Percentiles rank a stretch among this genome's conserved stretches.
These are phyloP conservation scores for Boletus reticuloceps DNA, from an alignment of 768 basidiomycete species.

Conservation along the genomic window DNA sequence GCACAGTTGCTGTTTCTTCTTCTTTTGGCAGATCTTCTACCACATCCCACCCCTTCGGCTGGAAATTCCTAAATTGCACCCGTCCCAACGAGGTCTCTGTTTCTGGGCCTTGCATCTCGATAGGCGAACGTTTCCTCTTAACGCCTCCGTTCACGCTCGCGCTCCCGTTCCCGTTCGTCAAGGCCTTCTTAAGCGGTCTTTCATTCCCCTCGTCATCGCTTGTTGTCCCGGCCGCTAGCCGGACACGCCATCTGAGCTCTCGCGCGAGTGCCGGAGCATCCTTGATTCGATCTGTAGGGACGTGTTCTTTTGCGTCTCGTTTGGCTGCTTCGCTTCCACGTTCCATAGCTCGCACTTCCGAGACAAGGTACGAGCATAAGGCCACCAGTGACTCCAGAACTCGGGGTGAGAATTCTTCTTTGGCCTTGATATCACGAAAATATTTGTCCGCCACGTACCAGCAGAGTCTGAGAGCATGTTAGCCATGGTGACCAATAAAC, in stretches of 20 bases:
- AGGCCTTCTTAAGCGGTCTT: slow-evolving; percentile 21
- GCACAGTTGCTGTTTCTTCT: slow-evolving; percentile 38
- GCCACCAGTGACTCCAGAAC: slow-evolving; percentile 68
- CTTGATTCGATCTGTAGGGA: slow-evolving; percentile 78
- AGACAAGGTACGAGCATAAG: slow-evolving; percentile 76
- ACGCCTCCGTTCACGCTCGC: slow-evolving; percentile 24
- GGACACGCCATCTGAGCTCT: slow-evolving; percentile 83
- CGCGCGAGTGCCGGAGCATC: slow-evolving; percentile 79
- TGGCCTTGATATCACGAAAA: slow-evolving; percentile 64
- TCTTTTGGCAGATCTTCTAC: slow-evolving; percentile 43
- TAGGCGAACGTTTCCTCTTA: slow-evolving; percentile 41
- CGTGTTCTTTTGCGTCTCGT: slow-evolving; percentile 76
- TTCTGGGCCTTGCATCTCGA: slow-evolving; percentile 11
- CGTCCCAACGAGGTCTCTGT: slow-evolving; percentile 16
- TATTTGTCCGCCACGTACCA: slow-evolving; percentile 91
- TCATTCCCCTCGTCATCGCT: slow-evolving; percentile 66
- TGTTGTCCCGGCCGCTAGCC: slow-evolving; percentile 53
- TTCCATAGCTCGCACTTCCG: slow-evolving; percentile 72
- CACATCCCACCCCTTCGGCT: slow-evolving; percentile 64
- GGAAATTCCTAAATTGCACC: slow-evolving; percentile 60
- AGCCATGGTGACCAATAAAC: slow-evolving; percentile 9
- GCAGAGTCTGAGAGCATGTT: slow-evolving; percentile 55
- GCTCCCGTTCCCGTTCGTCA: slow-evolving; percentile 28
- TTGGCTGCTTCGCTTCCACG: slow-evolving; percentile 65
- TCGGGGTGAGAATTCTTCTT: slow-evolving; percentile 51